These are phyloP conservation scores for Parastagonospora nodorum DNA, from an alignment of 2,329 filamentous ascomycete genomes.

Conservation along the genomic window DNA sequence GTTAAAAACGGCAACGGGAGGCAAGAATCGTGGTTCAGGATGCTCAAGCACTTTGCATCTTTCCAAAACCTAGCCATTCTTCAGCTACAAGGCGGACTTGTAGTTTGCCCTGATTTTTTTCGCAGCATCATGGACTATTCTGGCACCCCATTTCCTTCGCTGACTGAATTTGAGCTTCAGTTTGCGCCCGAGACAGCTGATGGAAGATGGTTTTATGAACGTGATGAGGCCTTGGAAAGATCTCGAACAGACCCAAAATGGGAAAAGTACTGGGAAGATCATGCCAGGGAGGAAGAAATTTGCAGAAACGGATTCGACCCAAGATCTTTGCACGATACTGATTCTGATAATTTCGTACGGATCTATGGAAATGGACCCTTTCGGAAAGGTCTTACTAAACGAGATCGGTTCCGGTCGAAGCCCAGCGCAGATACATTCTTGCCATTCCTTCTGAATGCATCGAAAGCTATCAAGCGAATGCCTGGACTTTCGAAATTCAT, in stretches of 20 bases:
- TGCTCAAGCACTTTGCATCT: constrained; percentile 4
- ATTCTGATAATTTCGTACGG: background rate
- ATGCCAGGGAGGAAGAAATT: too few species aligned
- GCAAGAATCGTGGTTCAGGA: constrained; percentile 2
- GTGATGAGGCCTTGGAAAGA: constrained; percentile 3
- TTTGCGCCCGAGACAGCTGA: constrained; percentile 13
- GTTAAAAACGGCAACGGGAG: background rate
- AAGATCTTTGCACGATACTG: background rate
- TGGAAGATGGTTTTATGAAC: constrained; percentile 12
- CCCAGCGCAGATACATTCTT: constrained; percentile 5
- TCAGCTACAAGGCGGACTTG: constrained; percentile 1
- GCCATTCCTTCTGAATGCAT: constrained; percentile 5
- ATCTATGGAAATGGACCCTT: constrained; percentile 6
- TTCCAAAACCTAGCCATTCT: constrained; percentile 1
- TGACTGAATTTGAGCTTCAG: constrained; percentile 9
- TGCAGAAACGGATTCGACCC: too few species aligned
- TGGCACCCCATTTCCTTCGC: constrained; percentile 4
- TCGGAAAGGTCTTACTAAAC: background rate
- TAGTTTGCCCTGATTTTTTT: constrained; percentile 9
- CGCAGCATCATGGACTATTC: background rate
- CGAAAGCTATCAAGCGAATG: background rate
- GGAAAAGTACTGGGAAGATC: constrained; percentile 1
- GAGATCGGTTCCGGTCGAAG: background rate
- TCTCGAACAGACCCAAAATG: background rate
- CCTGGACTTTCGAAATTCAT: constrained; percentile 3